Evolutionary conservation across 164 flowering plant species (phyloP), one percentile per base, ranked within the genome.

Genomic region (Aristolochia contorta): DNA sequence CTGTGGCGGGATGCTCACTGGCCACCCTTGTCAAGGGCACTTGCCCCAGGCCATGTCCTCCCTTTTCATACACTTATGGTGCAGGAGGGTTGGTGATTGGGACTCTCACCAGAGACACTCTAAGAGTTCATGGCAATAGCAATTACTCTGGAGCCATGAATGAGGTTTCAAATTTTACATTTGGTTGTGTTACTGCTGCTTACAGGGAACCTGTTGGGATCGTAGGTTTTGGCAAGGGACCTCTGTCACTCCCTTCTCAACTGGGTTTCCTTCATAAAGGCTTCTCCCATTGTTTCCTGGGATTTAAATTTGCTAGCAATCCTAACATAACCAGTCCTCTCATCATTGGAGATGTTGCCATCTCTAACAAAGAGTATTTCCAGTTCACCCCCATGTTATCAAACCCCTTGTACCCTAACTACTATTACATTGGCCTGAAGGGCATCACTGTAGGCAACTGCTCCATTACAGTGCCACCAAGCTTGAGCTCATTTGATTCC

Each of bases 41-140:
- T 2, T 86, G 93, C 46, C 62, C 67, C 24, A 75, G 89, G 54
- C 93, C 87, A 27, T 86, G 89, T 65, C 93, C 93, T 69, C 73
- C 85, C 24, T 86, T 86, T 72, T 79, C 87, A 24, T 86, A 86
- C 60, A 84, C 87, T 0, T 86, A 86, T 61, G 89, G 89, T 24
- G 86, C 64, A 47, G 87, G 82, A 15, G 81, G 79, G 50, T 60
- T 79, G 27, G 83, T 77, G 22, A 47, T 68, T 3, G 93, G 93
- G 32, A 57, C 66, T 27, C 69, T 86, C 12, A 78, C 83, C 4
- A 78, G 77, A 69, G 93, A 86, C 43, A 72, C 61, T 22, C 77
- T 86, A 27, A 69, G 65, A 57, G 74, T 78, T 53, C 83, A 82
- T 68, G 78, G 74, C 18, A 73, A 32, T 22, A 53, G 10, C 22